Base-by-base conservation (phyloP, 2,329 filamentous ascomycete species). In the Fusarium duplospermum region DNA sequence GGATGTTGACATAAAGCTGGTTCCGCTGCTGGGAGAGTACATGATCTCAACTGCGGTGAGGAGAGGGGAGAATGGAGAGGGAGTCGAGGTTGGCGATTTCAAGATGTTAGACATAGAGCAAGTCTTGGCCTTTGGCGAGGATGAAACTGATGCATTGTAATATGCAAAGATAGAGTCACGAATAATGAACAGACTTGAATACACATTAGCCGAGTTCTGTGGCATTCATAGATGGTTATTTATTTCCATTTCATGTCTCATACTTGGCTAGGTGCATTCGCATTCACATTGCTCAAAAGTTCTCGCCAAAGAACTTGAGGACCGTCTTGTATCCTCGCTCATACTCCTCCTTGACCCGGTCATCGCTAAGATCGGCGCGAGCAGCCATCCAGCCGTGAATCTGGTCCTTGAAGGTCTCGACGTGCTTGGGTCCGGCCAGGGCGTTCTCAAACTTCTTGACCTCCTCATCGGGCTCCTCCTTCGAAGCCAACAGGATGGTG, bases 321-420 rank as follows among this genome's bases (percentile, higher is more conserved):
- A 91, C 83, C 18, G 86, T 88, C 84, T 89, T 86, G 82, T 90
- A 93, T 4, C 89, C 90, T 56, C 91, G 87, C 56, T 86, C 84
- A 71, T 91, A 92, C 83, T 92, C 91, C 73, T 88, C 87, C 81
- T 88, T 89, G 78, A 90, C 88, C 47, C 86, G 86, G 58, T 85
- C 82, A 56, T 92, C 84, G 36, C 86, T 84, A 33, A 93, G 83
- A 77, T 93, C 84, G 0, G 88, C 86, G 29, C 91, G 87, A 1
- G 92, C 91, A 2, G 89, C 90, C 92, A 93, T 94, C 91, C 91
- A 94, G 52, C 92, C 92, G 82, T 94, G 92, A 78, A 91, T 87
- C 86, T 93, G 92, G 77, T 90, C 90, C 27, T 78, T 76, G 77
- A 93, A 93, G n/a, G 81, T 90, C 84, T 93, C 91, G 62, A 93